These are phyloP conservation scores for Fusarium zealandicum DNA, from an alignment of 2,329 filamentous ascomycete genomes.

Conservation along the genomic window DNA sequence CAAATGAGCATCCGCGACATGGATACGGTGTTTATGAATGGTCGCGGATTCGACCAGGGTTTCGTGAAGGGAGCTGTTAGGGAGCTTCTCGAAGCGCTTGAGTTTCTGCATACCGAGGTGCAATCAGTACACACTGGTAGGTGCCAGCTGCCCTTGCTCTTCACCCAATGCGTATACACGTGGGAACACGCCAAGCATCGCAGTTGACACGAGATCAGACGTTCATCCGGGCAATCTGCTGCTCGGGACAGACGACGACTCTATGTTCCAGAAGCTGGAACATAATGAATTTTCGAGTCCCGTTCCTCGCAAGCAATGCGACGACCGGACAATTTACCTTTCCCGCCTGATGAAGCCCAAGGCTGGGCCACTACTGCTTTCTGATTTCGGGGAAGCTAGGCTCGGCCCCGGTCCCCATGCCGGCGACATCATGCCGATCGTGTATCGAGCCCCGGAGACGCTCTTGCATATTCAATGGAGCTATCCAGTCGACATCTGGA, in stretches of 20 bases:
- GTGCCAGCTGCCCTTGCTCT: no score
- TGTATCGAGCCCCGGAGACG: conserved; percentile 38
- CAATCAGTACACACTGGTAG: no score
- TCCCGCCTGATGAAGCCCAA: conserved; percentile 38
- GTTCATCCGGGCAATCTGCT: conserved; percentile 40
- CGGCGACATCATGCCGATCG: conserved; percentile 42
- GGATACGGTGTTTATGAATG: no score
- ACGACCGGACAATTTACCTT: conserved; percentile 37
- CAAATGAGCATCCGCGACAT: no score
- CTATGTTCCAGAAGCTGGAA: conserved; percentile 32
- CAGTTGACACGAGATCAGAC: no score
- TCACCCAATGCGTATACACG: no score
- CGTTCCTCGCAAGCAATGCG: conserved; percentile 27
- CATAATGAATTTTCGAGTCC: conserved; percentile 37
- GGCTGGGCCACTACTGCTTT: conserved; percentile 37
- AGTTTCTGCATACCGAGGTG: no score
- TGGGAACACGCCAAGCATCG: no score
- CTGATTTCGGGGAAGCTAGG: conserved; percentile 43
- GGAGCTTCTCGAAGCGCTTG: no score
- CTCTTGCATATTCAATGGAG: conserved; percentile 37
- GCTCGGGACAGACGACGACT: conserved; percentile 32
- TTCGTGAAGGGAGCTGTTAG: no score
- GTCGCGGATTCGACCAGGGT: no score
- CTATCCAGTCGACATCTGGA: conserved; percentile 42
- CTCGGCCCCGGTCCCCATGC: conserved; percentile 37